Percentiles rank a stretch among this genome's conserved stretches.
Conservation (phyloP, 2,329 filamentous ascomycete genomes). For the Cytospora leucostoma region DNA sequence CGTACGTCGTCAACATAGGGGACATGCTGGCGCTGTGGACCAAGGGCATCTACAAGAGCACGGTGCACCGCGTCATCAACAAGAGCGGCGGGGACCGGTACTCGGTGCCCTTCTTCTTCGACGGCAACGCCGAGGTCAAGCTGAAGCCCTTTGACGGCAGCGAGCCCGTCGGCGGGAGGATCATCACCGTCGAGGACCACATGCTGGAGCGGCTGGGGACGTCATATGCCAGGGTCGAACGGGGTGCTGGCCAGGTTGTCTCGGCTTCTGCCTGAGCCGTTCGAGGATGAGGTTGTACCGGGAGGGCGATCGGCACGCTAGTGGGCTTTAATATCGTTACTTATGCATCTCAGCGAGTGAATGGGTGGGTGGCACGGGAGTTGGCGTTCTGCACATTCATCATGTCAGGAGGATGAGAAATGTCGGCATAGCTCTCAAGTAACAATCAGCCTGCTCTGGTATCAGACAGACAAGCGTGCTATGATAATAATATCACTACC, state of each 20-base stretch:
- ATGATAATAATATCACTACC: neutral
- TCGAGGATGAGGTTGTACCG: neutral
- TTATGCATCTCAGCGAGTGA: neutral
- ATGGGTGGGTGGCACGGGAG: neutral
- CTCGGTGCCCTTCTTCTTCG: conserved; percentile 59
- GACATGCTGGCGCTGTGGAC: conserved; percentile 54
- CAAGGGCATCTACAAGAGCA: conserved; percentile 53
- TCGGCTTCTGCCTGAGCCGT: conserved; percentile 17
- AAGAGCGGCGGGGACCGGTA: conserved; percentile 52
- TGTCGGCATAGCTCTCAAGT: neutral
- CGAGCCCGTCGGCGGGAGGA: conserved; percentile 30
- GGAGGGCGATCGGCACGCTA: neutral
- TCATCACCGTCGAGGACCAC: conserved; percentile 37
- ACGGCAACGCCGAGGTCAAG: conserved; percentile 50
- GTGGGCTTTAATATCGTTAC: neutral
- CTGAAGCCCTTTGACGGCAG: conserved; percentile 38
- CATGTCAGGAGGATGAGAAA: neutral
- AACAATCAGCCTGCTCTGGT: neutral
- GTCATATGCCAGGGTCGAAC: conserved; percentile 32
- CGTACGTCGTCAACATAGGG: conserved; percentile 54
- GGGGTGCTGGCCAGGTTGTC: conserved; percentile 4
- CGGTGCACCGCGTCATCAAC: conserved; percentile 58
- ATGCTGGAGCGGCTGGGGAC: conserved; percentile 38
- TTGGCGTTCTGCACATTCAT: neutral
- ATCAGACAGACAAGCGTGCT: neutral